phyloP scores from a whole-genome alignment of 108 stramenopile genomes.

The Aurantiochytrium sp. region DNA sequence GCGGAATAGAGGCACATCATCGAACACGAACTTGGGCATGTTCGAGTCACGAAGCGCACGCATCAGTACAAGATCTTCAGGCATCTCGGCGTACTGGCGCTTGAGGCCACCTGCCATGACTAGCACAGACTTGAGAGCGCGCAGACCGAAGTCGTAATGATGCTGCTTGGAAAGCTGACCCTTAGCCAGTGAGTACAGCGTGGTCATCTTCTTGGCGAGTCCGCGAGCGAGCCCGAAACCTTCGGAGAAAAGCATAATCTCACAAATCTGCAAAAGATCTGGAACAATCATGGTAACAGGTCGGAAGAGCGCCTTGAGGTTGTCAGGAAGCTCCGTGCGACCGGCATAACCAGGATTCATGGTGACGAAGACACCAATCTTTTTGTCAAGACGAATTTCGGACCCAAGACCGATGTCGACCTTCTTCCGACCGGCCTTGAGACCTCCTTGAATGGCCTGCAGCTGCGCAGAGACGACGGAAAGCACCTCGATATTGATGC shows the following conservation, averaged over 20 bases:
- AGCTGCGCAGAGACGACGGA: constrained; percentile 62
- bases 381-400: constrained; percentile 51
- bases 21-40: constrained; percentile 70
- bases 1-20: constrained; percentile 60
- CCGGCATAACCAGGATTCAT: constrained; percentile 71
- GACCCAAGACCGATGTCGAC: constrained; percentile 56
- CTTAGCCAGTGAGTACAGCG: constrained; percentile 58
- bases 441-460: constrained; percentile 56
- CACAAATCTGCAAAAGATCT: constrained; percentile 61
- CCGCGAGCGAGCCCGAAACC: constrained; percentile 61
- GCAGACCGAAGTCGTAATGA: constrained; percentile 66
- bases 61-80: constrained; percentile 64
- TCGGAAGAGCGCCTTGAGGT: constrained; percentile 63
- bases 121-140: constrained; percentile 81
- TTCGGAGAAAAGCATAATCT: constrained; percentile 69
- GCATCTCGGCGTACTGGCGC: constrained; percentile 64
- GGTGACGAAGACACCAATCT: constrained; percentile 64
- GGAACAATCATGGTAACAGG: constrained; percentile 70
- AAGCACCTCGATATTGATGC: constrained; percentile 70
- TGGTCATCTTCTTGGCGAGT: constrained; percentile 65
- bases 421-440: constrained; percentile 47
- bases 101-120: constrained; percentile 99
- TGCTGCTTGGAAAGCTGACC: constrained; percentile 65
- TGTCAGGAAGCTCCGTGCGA: constrained; percentile 65
- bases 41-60: constrained; percentile 61